A percentile compares a stretch with the other conserved stretches of the same genome.
Evolutionary conservation across 805 yeast genomes (phyloP).

Genomic region (Yamadazyma sp.): DNA sequence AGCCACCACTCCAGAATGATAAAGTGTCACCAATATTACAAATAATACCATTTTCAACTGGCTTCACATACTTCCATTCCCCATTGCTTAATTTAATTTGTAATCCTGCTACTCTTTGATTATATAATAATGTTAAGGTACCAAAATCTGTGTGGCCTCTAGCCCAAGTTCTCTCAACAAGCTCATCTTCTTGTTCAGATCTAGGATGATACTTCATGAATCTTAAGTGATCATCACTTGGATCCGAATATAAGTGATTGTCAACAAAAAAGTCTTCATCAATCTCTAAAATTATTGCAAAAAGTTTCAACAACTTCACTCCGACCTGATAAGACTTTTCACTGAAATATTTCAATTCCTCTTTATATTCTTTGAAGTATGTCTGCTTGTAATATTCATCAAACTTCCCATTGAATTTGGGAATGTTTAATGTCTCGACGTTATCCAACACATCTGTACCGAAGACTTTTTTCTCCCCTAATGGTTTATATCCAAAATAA

Average conservation of each 20-base stretch:
- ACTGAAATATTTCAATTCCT: conserved; percentile 20
- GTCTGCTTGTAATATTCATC: conserved; percentile 16
- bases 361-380: conserved; percentile 18
- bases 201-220: conserved; percentile 33
- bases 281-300: conserved; percentile 32
- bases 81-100: conserved; percentile 28
- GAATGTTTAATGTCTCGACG: conserved; percentile 29
- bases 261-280: conserved; percentile 29
- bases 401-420: conserved; percentile 24
- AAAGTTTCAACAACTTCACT: conserved; percentile 19
- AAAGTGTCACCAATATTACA: conserved; percentile 36
- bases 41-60: conserved; percentile 28
- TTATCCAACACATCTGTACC: conserved; percentile 27
- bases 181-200: conserved; percentile 24
- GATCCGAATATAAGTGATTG: conserved; percentile 27
- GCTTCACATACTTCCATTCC: conserved; percentile 33
- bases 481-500: conserved; percentile 30
- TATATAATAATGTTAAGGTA: conserved; percentile 30
- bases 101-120: conserved; percentile 34
- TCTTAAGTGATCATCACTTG: conserved; percentile 32
- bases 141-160: conserved; percentile 38
- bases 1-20: conserved; percentile 34
- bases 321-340: conserved; percentile 17
- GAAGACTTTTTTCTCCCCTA: conserved; percentile 28
- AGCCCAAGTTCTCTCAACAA: conserved; percentile 30